These are phyloP conservation scores for Artemisia argyi DNA, from an alignment of 129 eudicot genomes.

Conservation along the genomic window DNA sequence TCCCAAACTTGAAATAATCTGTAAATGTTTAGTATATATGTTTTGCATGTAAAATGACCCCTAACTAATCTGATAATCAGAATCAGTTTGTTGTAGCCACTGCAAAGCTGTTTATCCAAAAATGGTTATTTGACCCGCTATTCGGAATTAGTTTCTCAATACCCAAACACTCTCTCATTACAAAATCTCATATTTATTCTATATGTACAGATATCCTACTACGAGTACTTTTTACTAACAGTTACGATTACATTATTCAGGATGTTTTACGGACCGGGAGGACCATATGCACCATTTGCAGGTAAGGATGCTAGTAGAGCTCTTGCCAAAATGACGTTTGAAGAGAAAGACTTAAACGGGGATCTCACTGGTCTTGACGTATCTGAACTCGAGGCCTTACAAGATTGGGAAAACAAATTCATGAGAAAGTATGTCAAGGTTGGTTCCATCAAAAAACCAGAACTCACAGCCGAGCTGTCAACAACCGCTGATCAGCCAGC, in stretches of 20 bases:
- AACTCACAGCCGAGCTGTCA: slow-evolving; percentile 21
- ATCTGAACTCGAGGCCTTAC: slow-evolving; percentile 86
- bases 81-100: too few relatives aligned
- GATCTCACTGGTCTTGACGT: slow-evolving; percentile 82
- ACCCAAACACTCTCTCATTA: too few relatives aligned
- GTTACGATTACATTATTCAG: slow-evolving; percentile 30
- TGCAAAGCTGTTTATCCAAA: too few relatives aligned
- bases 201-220: too few relatives aligned
- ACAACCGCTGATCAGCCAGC: not conserved
- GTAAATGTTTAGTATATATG: too few relatives aligned
- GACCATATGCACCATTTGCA: slow-evolving; percentile 86
- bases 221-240: too few relatives aligned
- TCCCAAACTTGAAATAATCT: too few relatives aligned
- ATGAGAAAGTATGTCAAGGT: slow-evolving; percentile 95
- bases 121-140: too few relatives aligned
- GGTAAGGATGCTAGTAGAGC: slow-evolving; percentile 97
- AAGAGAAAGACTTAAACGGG: slow-evolving; percentile 42
- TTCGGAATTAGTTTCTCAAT: too few relatives aligned
- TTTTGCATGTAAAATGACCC: too few relatives aligned
- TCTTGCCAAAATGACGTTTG: slow-evolving; percentile 98
- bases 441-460: slow-evolving; percentile 62
- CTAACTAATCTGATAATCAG: too few relatives aligned
- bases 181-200: too few relatives aligned
- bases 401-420: slow-evolving; percentile 97
- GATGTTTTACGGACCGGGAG: slow-evolving; percentile 96